phyloP scores from a whole-genome alignment of 1,139 yeast species.

The Pichia sp. region DNA sequence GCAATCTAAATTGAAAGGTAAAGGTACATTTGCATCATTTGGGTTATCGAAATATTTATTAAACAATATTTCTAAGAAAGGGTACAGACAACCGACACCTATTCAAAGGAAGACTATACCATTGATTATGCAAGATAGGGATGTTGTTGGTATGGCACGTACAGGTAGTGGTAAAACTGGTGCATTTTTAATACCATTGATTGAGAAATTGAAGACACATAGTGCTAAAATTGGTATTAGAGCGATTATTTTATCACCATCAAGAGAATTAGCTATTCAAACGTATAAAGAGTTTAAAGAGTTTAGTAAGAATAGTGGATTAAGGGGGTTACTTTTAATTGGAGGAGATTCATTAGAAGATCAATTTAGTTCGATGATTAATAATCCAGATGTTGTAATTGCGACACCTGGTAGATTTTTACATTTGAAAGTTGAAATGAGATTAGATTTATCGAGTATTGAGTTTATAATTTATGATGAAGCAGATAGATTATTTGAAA shows the following conservation, averaged over 20 bases:
- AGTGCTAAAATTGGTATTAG: constrained; percentile 85
- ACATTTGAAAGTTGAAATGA: constrained; percentile 95
- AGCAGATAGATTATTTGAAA: constrained; percentile 94
- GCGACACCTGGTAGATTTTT: constrained; percentile 98
- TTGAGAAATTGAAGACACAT: constrained; percentile 77
- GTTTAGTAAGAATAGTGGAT: constrained; percentile 74
- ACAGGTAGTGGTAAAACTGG: constrained; percentile 99
- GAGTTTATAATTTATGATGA: constrained; percentile 95
- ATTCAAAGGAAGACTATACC: constrained; percentile 96
- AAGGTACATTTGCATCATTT: constrained; percentile 80
- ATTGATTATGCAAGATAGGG: constrained; percentile 74
- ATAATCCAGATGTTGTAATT: constrained; percentile 87
- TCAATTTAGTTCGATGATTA: constrained; percentile 87
- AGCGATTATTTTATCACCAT: constrained; percentile 83
- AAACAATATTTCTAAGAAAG: constrained; percentile 70
- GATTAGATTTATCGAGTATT: constrained; percentile 67
- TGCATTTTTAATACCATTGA: constrained; percentile 88
- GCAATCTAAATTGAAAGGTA: constrained; percentile 48
- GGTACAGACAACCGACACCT: constrained; percentile 94
- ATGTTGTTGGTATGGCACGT: constrained; percentile 98
- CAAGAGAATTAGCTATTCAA: constrained; percentile 91
- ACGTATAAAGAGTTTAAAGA: constrained; percentile 86
- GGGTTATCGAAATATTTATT: constrained; percentile 73
- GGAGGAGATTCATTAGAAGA: constrained; percentile 98
- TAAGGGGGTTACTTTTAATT: constrained; percentile 71